phyloP scores from a whole-genome alignment of 768 basidiomycete species.

The Lentinula lateritia region DNA sequence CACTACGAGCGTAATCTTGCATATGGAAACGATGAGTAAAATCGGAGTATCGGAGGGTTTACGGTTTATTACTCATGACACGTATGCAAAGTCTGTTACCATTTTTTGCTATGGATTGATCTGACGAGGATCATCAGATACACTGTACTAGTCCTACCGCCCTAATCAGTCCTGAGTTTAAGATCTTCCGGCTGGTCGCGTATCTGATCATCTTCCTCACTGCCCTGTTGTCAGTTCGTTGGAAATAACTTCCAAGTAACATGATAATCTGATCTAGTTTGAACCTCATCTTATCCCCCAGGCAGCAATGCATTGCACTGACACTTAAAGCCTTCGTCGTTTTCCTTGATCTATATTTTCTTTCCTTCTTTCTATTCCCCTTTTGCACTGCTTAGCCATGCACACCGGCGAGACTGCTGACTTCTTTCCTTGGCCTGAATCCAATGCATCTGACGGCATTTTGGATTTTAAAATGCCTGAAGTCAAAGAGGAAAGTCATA shows the following conservation, averaged over 20 bases:
- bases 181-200: background rate
- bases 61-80: too few species aligned
- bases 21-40: too few species aligned
- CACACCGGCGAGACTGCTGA: slow-evolving; percentile 21
- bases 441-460: slow-evolving; percentile 16
- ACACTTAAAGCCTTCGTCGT: slow-evolving; percentile 14
- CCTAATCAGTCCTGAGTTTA: background rate
- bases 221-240: slow-evolving; percentile 25
- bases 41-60: too few species aligned
- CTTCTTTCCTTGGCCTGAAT: slow-evolving; percentile 28
- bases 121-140: background rate
- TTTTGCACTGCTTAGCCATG: slow-evolving; percentile 41
- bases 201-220: slow-evolving; percentile 19
- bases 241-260: slow-evolving; percentile 16
- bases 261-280: slow-evolving; percentile 13
- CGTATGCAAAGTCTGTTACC: too few species aligned
- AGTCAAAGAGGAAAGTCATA: slow-evolving; percentile 27
- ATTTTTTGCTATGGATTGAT: background rate
- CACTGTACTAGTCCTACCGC: background rate
- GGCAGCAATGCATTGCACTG: slow-evolving; percentile 15
- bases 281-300: slow-evolving; percentile 21
- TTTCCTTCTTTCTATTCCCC: slow-evolving; percentile 12
- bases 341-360: too few species aligned
- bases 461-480: slow-evolving; percentile 37
- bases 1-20: background rate